Base-by-base conservation (phyloP, 306 rosid genomes). In the Notholithocarpus densiflorus region DNA sequence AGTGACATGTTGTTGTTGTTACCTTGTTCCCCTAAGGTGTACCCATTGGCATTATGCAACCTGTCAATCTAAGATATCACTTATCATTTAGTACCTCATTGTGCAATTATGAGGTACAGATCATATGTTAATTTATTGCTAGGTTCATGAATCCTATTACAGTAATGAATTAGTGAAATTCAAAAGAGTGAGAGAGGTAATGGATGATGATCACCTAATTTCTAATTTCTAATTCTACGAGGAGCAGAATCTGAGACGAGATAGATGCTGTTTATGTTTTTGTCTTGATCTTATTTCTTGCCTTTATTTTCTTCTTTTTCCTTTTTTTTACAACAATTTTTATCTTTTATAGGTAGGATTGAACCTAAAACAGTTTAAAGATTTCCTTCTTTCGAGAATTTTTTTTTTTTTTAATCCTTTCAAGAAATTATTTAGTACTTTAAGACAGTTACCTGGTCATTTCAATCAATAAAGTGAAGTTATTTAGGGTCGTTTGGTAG, bases 1-100 rank as follows among this genome's bases (percentile, higher is more conserved):
- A 72, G 74, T 51, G 86, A 18, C 74, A 34, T 68, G 83, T 57
- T 40, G 45, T 57, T 40, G 45, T 40, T 82, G 79, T 74, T 34
- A 56, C 14, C 27, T 40, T 85, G 86, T 82, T 80, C 37, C 78
- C 79, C 52, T 61, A 12, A 12, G 53, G 17, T 48, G 53, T 48
- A 10, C 53, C 53, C 53, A 48, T 14, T 15, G 18, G 70, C 45
- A 40, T 76, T 53, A 66, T 66, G 72, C 79, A 77, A 70, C 72
- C 65, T 56, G 61, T 75, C 79, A 77, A 80, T 21, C 29, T 45
- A 59, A 60, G 80, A 74, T 23, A 45, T 11, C 52, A 45, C 52
- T 45, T 45, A 34, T 70, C 3, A 18, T 73, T 76, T 66, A 12
- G 40, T 79, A 11, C 52, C 61, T 64, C 51, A 80, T 52, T 26